A percentile compares a stretch with the other conserved stretches of the same genome.
phyloP scores from a whole-genome alignment of 106 monocot genomes.

The Platanthera guangdongensis region DNA sequence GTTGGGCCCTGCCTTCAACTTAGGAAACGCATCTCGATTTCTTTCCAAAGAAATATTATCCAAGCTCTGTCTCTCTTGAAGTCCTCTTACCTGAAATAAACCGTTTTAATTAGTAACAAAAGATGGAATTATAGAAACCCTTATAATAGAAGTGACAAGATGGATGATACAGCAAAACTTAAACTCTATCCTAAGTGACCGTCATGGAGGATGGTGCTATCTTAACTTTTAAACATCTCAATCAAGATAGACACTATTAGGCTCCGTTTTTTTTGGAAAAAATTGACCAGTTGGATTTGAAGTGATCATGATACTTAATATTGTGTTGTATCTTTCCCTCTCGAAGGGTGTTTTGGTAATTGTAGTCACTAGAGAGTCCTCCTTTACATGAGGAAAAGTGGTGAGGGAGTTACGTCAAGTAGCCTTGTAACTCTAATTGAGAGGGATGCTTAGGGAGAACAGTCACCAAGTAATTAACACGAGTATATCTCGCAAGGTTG shows the following conservation, averaged over 20 bases:
- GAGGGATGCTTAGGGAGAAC: too few relatives aligned
- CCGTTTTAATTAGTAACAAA: conserved; percentile 4
- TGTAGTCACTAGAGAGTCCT: too few relatives aligned
- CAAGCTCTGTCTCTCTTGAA: conserved; percentile 26
- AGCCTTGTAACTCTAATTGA: too few relatives aligned
- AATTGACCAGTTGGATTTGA: too few relatives aligned
- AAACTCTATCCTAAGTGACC: background rate
- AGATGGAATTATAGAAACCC: background rate
- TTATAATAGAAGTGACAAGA: background rate
- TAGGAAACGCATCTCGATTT: conserved; percentile 12
- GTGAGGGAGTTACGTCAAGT: too few relatives aligned
- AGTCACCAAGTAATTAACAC: too few relatives aligned
- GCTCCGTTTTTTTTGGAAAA: too few relatives aligned
- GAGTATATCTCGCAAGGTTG: too few relatives aligned
- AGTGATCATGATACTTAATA: too few relatives aligned
- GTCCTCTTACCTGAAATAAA: conserved; percentile 33
- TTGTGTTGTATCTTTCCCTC: too few relatives aligned
- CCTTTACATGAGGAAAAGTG: too few relatives aligned
- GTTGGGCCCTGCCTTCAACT: conserved; percentile 19
- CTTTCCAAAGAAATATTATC: conserved; percentile 24
- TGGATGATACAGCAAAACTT: background rate
- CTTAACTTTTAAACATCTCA: background rate
- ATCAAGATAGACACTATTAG: background rate
- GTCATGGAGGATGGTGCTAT: background rate
- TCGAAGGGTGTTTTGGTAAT: too few relatives aligned